Percentiles rank a stretch among this genome's conserved stretches.
Evolutionary conservation across 1,284 basidiomycete genomes (phyloP).

Genomic region (Boletus semigastroideus): DNA sequence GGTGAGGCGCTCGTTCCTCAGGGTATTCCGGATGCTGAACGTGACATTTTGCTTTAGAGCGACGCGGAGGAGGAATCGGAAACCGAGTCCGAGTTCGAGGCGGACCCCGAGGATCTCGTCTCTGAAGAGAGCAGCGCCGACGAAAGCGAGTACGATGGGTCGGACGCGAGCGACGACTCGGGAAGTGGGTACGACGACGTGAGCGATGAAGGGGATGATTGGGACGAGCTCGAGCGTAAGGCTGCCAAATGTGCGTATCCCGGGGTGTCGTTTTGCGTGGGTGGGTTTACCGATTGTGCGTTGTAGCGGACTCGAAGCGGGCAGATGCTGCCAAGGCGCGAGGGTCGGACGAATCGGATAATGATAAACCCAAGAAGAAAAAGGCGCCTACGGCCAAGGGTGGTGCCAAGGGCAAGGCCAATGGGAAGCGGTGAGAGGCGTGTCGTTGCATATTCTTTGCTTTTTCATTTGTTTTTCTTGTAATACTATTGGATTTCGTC

Average conservation of each 20-base stretch:
- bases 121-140: slow-evolving; percentile 53
- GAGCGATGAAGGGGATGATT: slow-evolving; percentile 88
- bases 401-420: slow-evolving; percentile 39
- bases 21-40: not conserved
- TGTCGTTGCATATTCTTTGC: not conserved
- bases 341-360: slow-evolving; percentile 63
- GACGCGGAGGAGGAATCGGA: slow-evolving; percentile 68
- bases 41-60: slow-evolving; percentile 42
- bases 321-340: slow-evolving; percentile 45
- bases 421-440: slow-evolving; percentile 39
- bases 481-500: slow-evolving; percentile 8
- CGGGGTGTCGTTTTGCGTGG: not conserved
- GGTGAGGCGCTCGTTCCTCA: slow-evolving; percentile 37
- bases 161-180: slow-evolving; percentile 68
- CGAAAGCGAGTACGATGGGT: slow-evolving; percentile 56
- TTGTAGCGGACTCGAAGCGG: slow-evolving; percentile 67
- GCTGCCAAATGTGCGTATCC: slow-evolving; percentile 68
- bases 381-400: slow-evolving; percentile 37
- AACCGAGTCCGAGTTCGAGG: slow-evolving; percentile 81
- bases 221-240: slow-evolving; percentile 93
- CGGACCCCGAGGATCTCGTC: slow-evolving; percentile 55
- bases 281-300: not conserved
- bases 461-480: slow-evolving; percentile 5
- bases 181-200: slow-evolving; percentile 67
- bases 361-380: slow-evolving; percentile 71